Percentiles rank a stretch among this genome's conserved stretches.
phyloP scores from a whole-genome alignment of 495 filamentous ascomycete species.

The Neurospora discreta region DNA sequence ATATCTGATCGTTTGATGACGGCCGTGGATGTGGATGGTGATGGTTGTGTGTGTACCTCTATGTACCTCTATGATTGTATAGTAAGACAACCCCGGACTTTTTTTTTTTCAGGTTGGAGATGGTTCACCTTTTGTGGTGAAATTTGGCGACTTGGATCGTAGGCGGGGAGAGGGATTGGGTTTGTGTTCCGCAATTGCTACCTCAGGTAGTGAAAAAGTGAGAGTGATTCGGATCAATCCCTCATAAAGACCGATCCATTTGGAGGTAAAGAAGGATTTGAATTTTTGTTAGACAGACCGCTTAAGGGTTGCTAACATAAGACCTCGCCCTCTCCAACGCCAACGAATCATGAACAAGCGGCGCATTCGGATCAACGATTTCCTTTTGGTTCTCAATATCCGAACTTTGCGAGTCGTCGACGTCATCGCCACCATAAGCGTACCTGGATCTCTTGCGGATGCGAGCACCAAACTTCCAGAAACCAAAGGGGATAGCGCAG shows the following conservation, averaged over 20 bases:
- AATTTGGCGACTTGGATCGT: background rate
- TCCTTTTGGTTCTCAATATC: slow-evolving; percentile 19
- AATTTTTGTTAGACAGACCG: background rate
- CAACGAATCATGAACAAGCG: slow-evolving; percentile 18
- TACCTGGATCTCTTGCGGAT: slow-evolving; percentile 56
- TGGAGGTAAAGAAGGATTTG: background rate
- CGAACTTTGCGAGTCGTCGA: slow-evolving; percentile 1
- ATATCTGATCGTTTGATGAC: background rate
- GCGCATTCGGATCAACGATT: slow-evolving; percentile 11
- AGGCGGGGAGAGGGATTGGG: background rate
- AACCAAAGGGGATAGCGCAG: slow-evolving; percentile 65
- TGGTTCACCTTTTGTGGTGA: too few relatives aligned
- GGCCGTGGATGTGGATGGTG: background rate
- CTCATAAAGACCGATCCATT: background rate
- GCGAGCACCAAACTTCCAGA: slow-evolving; percentile 59
- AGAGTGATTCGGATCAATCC: background rate
- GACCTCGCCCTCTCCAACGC: slow-evolving; percentile 29
- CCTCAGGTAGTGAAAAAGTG: background rate
- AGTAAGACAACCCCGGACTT: background rate
- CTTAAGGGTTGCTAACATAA: slow-evolving; percentile 35
- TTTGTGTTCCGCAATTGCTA: background rate
- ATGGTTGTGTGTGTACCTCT: background rate
- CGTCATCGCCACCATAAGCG: slow-evolving; percentile 46
- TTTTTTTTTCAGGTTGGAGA: too few relatives aligned
- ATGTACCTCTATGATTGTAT: background rate